phyloP scores from a whole-genome alignment of 1,139 yeast species.

The Candida neerlandica region DNA sequence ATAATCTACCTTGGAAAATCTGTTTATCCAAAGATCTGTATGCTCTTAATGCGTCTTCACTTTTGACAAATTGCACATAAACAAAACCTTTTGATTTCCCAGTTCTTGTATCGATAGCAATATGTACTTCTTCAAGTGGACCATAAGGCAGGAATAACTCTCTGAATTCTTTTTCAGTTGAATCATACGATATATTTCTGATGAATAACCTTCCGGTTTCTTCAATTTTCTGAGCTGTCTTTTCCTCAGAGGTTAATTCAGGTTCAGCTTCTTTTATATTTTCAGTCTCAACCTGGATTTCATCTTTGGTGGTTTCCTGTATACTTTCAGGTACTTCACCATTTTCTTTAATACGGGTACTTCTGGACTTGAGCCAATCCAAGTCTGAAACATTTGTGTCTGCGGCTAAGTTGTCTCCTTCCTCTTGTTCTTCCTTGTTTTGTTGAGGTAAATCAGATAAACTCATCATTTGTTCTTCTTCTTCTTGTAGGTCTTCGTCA shows the following conservation, averaged over 20 bases:
- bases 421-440: conserved; percentile 16
- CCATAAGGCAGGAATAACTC: conserved; percentile 61
- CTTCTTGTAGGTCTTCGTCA: conserved; percentile 18
- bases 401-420: conserved; percentile 36
- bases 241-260: conserved; percentile 35
- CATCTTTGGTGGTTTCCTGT: conserved; percentile 22
- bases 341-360: conserved; percentile 70
- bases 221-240: conserved; percentile 53
- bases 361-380: conserved; percentile 84
- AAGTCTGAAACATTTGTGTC: conserved; percentile 70
- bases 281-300: conserved; percentile 17
- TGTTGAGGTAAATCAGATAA: conserved; percentile 17
- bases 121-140: conserved; percentile 74
- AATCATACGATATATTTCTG: conserved; percentile 79
- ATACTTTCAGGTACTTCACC: conserved; percentile 26
- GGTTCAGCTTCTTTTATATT: conserved; percentile 19
- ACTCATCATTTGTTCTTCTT: conserved; percentile 23
- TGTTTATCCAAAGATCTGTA: conserved; percentile 76
- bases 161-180: conserved; percentile 78
- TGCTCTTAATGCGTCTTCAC: conserved; percentile 76
- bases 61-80: conserved; percentile 68
- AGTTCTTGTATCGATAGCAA: conserved; percentile 88
- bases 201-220: conserved; percentile 83
- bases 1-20: conserved; percentile 89
- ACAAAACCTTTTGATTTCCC: conserved; percentile 94